phyloP scores from a whole-genome alignment of 1,284 basidiomycete genomes.

The Bjerkandera adusta region DNA sequence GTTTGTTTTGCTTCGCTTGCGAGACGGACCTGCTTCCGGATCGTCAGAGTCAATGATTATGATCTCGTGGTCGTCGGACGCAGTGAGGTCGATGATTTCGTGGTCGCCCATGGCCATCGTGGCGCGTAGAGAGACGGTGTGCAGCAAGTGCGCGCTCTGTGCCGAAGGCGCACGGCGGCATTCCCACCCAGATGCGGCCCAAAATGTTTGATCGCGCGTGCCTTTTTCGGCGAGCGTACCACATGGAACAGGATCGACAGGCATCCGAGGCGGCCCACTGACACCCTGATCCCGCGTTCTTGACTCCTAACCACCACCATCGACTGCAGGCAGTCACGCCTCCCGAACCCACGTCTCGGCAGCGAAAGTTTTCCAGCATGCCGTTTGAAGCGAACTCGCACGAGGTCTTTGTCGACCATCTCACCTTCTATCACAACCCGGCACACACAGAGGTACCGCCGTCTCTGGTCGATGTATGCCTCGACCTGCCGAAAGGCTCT shows the following conservation, averaged over 20 bases:
- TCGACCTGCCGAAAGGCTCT: conserved; percentile 70
- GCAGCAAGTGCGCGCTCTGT: neutral
- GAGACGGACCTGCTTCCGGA: conserved; percentile 1
- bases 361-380: neutral
- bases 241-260: no score
- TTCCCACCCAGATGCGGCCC: neutral
- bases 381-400: neutral
- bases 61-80: conserved; percentile 19
- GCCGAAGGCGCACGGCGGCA: neutral
- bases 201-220: conserved; percentile 1
- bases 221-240: no score
- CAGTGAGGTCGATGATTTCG: conserved; percentile 38
- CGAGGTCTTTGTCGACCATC: conserved; percentile 51
- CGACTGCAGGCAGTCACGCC: no score
- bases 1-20: neutral
- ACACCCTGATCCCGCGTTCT: no score
- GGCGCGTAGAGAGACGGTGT: neutral
- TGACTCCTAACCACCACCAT: conserved; percentile 1
- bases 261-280: no score
- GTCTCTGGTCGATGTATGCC: conserved; percentile 64
- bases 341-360: no score
- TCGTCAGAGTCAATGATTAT: conserved; percentile 27
- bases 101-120: neutral
- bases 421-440: conserved; percentile 63
- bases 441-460: conserved; percentile 28